phyloP scores from a whole-genome alignment of 1,284 basidiomycete genomes.

The Omphalotus olearius region DNA sequence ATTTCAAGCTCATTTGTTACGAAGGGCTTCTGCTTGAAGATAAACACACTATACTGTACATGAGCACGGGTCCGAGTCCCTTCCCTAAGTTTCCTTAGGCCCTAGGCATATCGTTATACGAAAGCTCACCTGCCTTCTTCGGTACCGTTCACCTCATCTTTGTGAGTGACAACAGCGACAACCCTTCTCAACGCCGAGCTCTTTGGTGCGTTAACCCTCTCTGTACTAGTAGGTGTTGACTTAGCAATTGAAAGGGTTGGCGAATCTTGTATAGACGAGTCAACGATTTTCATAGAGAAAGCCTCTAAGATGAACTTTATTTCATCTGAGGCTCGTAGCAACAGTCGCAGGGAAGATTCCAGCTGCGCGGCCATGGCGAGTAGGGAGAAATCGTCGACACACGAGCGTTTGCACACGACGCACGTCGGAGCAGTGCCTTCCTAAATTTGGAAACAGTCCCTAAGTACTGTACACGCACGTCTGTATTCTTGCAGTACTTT shows the following conservation, averaged over 20 bases:
- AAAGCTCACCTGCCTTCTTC: conserved; percentile 36
- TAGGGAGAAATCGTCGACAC: no score
- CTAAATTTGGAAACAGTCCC: no score
- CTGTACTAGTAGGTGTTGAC: no score
- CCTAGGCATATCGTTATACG: neutral
- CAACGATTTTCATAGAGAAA: conserved; percentile 2
- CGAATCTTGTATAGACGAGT: no score
- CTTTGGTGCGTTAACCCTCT: neutral
- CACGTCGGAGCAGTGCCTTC: no score
- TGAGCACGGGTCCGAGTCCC: neutral
- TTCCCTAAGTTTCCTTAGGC: neutral
- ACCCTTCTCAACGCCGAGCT: conserved; percentile 25
- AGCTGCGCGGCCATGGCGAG: conserved; percentile 10
- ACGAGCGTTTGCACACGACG: no score
- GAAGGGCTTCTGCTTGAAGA: conserved; percentile 32
- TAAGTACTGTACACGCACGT: no score
- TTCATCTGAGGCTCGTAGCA: conserved; percentile 38
- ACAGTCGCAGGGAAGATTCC: conserved; percentile 8
- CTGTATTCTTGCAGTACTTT: no score
- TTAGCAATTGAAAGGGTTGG: no score
- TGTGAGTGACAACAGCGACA: conserved; percentile 32
- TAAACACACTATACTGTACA: conserved; percentile 34
- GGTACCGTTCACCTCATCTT: conserved; percentile 22
- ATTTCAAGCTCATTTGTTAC: conserved; percentile 33
- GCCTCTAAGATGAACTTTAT: conserved; percentile 36